These are phyloP conservation scores for Suillus occidentalis DNA, from an alignment of 768 basidiomycete species.

Conservation along the genomic window DNA sequence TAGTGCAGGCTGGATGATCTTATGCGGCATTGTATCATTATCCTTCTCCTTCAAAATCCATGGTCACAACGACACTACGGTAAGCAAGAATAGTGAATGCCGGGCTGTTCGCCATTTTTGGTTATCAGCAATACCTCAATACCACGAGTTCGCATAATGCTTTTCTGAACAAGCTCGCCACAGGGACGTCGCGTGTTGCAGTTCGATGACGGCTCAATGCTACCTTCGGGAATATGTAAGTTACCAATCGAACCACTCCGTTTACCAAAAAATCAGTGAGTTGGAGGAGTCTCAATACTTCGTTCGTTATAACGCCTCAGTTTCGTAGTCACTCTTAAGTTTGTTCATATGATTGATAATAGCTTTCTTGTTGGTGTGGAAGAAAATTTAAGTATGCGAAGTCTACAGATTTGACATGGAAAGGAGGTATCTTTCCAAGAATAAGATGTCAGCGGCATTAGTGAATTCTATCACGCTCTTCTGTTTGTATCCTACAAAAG, in stretches of 20 bases:
- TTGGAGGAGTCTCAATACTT: not conserved
- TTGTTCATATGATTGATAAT: not conserved
- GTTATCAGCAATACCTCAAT: not conserved
- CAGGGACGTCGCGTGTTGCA: not conserved
- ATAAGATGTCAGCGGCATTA: constrained; percentile 39
- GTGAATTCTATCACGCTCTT: constrained; percentile 44
- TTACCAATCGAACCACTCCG: not conserved
- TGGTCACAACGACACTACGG: not conserved
- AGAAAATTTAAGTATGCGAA: not conserved
- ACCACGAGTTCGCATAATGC: not conserved
- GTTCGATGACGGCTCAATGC: not conserved
- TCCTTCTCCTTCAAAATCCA: not conserved
- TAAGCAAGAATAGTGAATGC: not conserved
- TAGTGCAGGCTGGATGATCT: not conserved
- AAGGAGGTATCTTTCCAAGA: constrained; percentile 37
- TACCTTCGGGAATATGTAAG: not conserved
- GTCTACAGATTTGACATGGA: constrained; percentile 13
- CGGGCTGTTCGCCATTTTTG: not conserved
- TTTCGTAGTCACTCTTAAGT: constrained; percentile 13
- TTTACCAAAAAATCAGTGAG: not conserved
- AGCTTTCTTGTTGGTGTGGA: not conserved
- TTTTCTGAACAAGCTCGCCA: not conserved
- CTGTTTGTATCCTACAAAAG: constrained; percentile 38
- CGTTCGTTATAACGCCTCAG: not conserved
- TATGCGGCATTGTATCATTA: not conserved